Evolutionary conservation across 805 yeast genomes (phyloP).

Genomic region (Kluyveromyces nonfermentans): DNA sequence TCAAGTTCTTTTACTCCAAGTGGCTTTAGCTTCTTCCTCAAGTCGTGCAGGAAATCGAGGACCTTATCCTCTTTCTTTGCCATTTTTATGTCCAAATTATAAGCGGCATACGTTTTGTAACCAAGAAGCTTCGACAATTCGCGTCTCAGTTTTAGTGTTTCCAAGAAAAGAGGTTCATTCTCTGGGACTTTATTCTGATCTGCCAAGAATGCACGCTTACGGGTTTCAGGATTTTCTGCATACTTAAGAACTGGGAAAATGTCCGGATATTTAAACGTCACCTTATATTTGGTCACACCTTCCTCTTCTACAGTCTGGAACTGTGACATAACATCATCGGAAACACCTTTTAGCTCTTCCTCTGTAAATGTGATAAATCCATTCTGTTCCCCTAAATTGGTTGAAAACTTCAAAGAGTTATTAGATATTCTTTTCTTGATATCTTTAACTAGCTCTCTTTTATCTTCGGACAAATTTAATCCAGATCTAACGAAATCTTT

Average conservation of each 20-base stretch:
- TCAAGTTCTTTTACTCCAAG: constrained; percentile 48
- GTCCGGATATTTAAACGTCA: constrained; percentile 79
- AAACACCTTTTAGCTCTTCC: constrained; percentile 67
- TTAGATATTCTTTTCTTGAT: constrained; percentile 52
- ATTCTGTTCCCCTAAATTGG: constrained; percentile 63
- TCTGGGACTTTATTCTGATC: constrained; percentile 59
- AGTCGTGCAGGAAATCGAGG: constrained; percentile 49
- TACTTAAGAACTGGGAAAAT: constrained; percentile 66
- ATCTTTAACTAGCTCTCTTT: constrained; percentile 46
- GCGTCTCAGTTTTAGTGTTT: constrained; percentile 54
- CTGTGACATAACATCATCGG: constrained; percentile 49
- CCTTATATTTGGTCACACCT: constrained; percentile 40
- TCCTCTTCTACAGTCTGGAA: constrained; percentile 39
- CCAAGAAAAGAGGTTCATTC: constrained; percentile 50
- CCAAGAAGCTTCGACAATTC: constrained; percentile 57
- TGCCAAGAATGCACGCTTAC: constrained; percentile 56
- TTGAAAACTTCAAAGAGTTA: constrained; percentile 47
- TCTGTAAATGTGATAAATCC: constrained; percentile 50
- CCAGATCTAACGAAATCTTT: constrained; percentile 59
- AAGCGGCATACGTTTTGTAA: constrained; percentile 59
- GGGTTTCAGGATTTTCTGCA: constrained; percentile 53
- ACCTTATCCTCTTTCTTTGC: constrained; percentile 62
- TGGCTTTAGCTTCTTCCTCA: constrained; percentile 48
- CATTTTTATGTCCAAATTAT: constrained; percentile 68
- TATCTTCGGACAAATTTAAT: constrained; percentile 46